phyloP scores from a whole-genome alignment of 805 yeast species.

The Saccharomyces mikatae region DNA sequence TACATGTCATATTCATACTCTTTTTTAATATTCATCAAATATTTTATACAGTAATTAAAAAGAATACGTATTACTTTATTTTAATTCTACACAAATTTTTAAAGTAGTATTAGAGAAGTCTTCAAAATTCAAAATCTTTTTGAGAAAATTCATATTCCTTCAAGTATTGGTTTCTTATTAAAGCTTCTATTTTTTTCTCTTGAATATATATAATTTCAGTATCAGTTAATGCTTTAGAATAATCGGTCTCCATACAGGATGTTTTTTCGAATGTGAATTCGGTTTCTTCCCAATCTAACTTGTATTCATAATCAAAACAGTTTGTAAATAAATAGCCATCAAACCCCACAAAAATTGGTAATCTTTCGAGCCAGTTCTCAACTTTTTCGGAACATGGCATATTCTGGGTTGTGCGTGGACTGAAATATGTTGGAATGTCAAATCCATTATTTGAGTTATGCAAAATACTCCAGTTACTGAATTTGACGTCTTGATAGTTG shows the following conservation, averaged over 20 bases:
- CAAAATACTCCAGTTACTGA: background rate
- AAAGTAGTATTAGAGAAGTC: background rate
- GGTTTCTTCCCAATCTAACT: conserved; percentile 29
- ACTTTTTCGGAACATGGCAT: conserved; percentile 66
- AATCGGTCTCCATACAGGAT: conserved; percentile 1
- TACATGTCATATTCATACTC: background rate
- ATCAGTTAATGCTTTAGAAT: conserved; percentile 6
- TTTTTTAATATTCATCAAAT: background rate
- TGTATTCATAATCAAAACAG: conserved; percentile 20
- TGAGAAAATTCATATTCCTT: background rate
- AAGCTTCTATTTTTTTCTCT: conserved; percentile 16
- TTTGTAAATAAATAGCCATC: conserved; percentile 14
- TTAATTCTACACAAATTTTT: background rate
- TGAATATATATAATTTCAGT: conserved; percentile 21
- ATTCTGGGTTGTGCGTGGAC: conserved; percentile 54
- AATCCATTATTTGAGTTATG: background rate
- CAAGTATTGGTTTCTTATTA: conserved; percentile 15
- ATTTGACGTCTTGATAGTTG: background rate
- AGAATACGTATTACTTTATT: background rate
- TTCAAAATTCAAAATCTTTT: background rate
- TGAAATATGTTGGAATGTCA: conserved; percentile 40
- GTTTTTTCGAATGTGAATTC: conserved; percentile 18
- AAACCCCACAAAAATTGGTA: conserved; percentile 38
- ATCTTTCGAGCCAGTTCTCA: conserved; percentile 48
- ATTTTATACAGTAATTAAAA: background rate